Evolutionary conservation across 805 yeast species (phyloP).

Genomic region (Schwanniomyces vanrijiae): DNA sequence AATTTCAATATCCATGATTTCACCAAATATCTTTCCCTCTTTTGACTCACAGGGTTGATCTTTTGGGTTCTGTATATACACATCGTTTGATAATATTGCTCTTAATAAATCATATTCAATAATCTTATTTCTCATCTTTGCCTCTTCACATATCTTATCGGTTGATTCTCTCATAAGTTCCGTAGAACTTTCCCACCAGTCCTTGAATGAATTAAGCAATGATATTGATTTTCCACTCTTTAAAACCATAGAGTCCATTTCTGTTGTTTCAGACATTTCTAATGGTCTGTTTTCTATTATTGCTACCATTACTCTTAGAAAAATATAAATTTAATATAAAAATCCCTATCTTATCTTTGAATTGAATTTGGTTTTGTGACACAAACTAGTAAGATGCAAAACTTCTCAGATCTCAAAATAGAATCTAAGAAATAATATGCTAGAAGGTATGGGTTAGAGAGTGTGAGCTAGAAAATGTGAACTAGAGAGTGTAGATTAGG

Average conservation of each 20-base stretch:
- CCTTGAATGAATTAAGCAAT: conserved; percentile 24
- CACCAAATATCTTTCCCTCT: conserved; percentile 10
- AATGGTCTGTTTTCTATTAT: neutral
- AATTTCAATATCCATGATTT: conserved; percentile 30
- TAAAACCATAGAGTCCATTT: neutral
- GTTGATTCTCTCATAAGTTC: conserved; percentile 14
- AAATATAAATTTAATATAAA: neutral
- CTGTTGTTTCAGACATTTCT: neutral
- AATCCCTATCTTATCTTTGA: neutral
- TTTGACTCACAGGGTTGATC: conserved; percentile 3
- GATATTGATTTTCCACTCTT: conserved; percentile 19
- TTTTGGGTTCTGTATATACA: conserved; percentile 23
- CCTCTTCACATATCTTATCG: conserved; percentile 4
- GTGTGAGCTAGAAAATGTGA: too few species aligned
- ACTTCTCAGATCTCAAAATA: neutral
- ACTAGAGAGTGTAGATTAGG: too few species aligned
- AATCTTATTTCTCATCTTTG: conserved; percentile 19
- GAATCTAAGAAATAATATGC: too few species aligned
- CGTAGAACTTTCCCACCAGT: conserved; percentile 39
- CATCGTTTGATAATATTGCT: conserved; percentile 31
- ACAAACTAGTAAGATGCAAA: neutral
- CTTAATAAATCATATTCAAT: conserved; percentile 35
- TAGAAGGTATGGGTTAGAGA: too few species aligned
- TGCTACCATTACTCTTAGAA: neutral
- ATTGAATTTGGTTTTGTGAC: neutral